Evolutionary conservation across 2,329 filamentous ascomycete species (phyloP), one percentile per base, ranked within the genome.

Genomic region (Zalaria sp.): DNA sequence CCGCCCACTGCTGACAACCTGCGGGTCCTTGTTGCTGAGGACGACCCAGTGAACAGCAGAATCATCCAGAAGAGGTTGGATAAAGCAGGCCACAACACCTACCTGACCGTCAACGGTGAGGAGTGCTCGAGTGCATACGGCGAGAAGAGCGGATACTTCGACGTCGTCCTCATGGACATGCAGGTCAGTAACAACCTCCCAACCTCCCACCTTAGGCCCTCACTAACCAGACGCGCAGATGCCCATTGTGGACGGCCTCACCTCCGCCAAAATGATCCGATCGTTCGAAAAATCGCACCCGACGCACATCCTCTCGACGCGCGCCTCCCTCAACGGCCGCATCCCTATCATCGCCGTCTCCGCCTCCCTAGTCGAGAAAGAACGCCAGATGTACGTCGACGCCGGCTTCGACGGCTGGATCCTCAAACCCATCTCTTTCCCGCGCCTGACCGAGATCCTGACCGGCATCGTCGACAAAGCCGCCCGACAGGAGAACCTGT

Each of bases 321-420:
- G 78, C 42, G 79, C 79, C 3, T 53, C 61, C 1, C 56, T 64
- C 1, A 82, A 85, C 40, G 73, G 76, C 25, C 73, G 81, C 28
- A 71, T 88, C 2, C 84, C 87, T 0, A 81, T 93, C 39, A 85
- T 94, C 51, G 87, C 85, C 0, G 85, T 93, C 0, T 93, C 86
- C 0, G 86, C 87, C 5, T 89, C 84, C 0, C 65, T 93, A 1
- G 54, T 83, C 1, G 87, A 93, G 56, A 72, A 68, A 11, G 73
- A 87, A 36, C 72, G 66, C 39, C 67, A 79, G 34, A 72, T 62
- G 0, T 94, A 93, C 50, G 73, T 86, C 35, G 70, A 82, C 36
- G 77, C 78, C 5, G 87, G 87, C 0, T 93, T 93, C 50, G 86
- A 93, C 50, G 87, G 82, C 25, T 93, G 86, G 86, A 87, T 94